Evolutionary conservation across 2,329 filamentous ascomycete species (phyloP).

Genomic region (Bipolaris gigantea): DNA sequence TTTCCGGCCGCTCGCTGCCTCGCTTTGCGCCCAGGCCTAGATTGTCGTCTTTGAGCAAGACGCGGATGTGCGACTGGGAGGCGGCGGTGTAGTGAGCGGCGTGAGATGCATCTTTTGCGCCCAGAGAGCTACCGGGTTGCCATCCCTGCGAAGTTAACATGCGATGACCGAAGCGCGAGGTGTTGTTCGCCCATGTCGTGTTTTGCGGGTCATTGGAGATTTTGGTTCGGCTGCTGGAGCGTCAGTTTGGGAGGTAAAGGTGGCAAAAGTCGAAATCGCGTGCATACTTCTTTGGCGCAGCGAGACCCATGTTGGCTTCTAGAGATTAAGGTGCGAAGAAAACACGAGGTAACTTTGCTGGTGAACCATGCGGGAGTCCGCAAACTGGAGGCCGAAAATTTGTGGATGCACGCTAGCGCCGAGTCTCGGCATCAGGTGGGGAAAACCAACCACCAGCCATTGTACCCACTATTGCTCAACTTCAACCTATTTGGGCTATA

Average conservation of each 20-base stretch:
- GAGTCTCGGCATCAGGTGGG: constrained; percentile 37
- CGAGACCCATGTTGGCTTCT: constrained; percentile 63
- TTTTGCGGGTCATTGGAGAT: constrained; percentile 94
- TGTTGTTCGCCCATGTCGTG: constrained; percentile 85
- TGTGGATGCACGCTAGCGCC: constrained; percentile 31
- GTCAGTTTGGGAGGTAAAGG: constrained; percentile 14
- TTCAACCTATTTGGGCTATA: background rate
- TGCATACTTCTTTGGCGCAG: constrained; percentile 66
- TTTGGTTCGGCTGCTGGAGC: constrained; percentile 60
- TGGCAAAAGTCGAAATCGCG: background rate
- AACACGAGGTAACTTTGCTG: background rate
- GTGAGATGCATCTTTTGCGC: constrained; percentile 74
- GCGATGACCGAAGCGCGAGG: constrained; percentile 81
- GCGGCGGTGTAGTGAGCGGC: constrained; percentile 75
- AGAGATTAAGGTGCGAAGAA: constrained; percentile 1
- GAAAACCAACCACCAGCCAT: constrained; percentile 4
- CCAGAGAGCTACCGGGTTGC: constrained; percentile 81
- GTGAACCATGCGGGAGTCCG: constrained; percentile 19
- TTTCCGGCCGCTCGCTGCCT: constrained; percentile 66
- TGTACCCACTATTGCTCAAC: background rate
- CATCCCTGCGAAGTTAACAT: constrained; percentile 89
- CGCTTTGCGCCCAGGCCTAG: constrained; percentile 83
- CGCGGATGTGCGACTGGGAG: constrained; percentile 82
- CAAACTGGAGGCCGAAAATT: constrained; percentile 28
- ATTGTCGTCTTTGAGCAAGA: constrained; percentile 85